Evolutionary conservation across 164 flowering plant species (phyloP).

Genomic region (Chimonanthus salicifolius): DNA sequence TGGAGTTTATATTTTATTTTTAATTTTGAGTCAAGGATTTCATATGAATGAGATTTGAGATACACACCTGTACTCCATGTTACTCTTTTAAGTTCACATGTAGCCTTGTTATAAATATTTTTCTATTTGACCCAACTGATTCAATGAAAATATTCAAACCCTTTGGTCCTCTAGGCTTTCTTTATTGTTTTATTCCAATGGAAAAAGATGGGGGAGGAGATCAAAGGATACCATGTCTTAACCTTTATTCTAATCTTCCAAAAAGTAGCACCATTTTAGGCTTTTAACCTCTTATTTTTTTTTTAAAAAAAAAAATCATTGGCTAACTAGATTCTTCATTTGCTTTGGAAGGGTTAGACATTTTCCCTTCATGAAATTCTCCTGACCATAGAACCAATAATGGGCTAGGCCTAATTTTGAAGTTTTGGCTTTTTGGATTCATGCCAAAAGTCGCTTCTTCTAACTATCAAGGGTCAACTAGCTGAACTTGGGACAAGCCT

Average conservation of each 20-base stretch:
- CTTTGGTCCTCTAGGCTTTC: neutral
- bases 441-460: too few species aligned
- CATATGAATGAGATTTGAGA: neutral
- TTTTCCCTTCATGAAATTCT: neutral
- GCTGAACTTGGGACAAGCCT: too few species aligned
- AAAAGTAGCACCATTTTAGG: neutral
- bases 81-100: neutral
- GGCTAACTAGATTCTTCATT: neutral
- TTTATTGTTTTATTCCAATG: neutral
- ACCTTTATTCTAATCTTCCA: neutral
- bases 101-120: neutral
- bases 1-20: neutral
- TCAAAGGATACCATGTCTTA: neutral
- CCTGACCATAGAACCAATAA: neutral
- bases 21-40: too few species aligned
- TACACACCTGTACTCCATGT: neutral
- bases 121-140: neutral
- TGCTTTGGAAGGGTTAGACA: neutral
- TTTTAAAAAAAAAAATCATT: neutral
- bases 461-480: too few species aligned
- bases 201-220: constrained; percentile 1
- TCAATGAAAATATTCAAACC: neutral
- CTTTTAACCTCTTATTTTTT: neutral
- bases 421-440: too few species aligned
- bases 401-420: too few species aligned